Conservation (phyloP, 169 alveolate genomes). For the Ophryocystis elektroscirrha region DNA sequence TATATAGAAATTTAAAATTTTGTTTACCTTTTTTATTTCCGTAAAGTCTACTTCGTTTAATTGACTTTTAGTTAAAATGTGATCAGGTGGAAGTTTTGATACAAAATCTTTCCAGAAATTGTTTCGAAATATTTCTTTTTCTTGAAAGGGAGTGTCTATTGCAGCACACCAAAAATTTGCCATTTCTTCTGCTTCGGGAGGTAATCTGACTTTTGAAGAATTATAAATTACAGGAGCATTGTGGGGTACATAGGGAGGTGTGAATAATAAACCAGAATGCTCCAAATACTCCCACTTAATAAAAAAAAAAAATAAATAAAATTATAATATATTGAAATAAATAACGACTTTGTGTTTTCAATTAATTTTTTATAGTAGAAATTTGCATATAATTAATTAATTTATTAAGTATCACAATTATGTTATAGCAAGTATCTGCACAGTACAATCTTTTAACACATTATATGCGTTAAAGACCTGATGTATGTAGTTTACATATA, state of each 20-base stretch:
- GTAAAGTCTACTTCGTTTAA: too few species aligned
- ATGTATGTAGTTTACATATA: constrained; percentile 6
- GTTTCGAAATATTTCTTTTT: constrained; percentile 57
- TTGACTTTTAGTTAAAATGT: constrained; percentile 32
- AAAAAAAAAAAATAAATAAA: neutral
- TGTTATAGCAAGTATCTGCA: constrained; percentile 19
- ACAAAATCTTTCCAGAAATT: constrained; percentile 63
- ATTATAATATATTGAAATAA: too few species aligned
- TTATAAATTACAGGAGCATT: constrained; percentile 42
- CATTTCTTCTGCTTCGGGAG: constrained; percentile 82
- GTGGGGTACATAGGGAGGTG: constrained; percentile 62
- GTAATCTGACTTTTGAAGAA: constrained; percentile 51
- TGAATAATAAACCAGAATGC: constrained; percentile 59
- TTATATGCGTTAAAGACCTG: constrained; percentile 8
- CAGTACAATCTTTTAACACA: constrained; percentile 13
- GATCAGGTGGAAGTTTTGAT: constrained; percentile 35
- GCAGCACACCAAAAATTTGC: constrained; percentile 69
- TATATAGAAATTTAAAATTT: too few species aligned
- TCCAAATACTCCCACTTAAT: constrained; percentile 57
- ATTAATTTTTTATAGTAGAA: constrained; percentile 26
- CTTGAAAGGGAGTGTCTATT: constrained; percentile 64
- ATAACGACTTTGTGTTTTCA: too few species aligned
- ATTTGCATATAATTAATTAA: constrained; percentile 26
- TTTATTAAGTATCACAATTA: constrained; percentile 10
- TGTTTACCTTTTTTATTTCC: too few species aligned